Conservation (phyloP, 306 rosid genomes). For the Prosopis cineraria region DNA sequence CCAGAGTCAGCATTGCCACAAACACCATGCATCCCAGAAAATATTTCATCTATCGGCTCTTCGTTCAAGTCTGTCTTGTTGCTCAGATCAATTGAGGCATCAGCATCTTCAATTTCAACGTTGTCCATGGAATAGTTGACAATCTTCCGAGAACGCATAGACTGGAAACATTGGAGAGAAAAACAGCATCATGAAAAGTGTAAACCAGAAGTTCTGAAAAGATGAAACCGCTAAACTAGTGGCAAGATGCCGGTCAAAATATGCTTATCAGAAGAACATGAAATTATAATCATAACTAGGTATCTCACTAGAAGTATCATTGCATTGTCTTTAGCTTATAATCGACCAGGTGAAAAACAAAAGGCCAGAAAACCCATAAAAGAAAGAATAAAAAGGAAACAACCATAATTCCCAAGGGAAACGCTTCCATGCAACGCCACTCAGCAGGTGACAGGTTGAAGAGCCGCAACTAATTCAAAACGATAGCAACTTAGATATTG, state of each 20-base stretch:
- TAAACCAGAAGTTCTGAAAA: slow-evolving; percentile 29
- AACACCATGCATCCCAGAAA: slow-evolving; percentile 20
- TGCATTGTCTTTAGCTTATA: too few relatives aligned
- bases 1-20: slow-evolving; percentile 35
- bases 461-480: neutral
- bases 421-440: neutral
- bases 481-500: neutral
- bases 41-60: slow-evolving; percentile 36
- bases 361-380: neutral
- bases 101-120: slow-evolving; percentile 48
- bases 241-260: neutral
- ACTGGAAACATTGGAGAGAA: slow-evolving; percentile 44
- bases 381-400: neutral
- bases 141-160: slow-evolving; percentile 63
- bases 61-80: slow-evolving; percentile 34
- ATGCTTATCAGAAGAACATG: neutral
- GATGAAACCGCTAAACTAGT: neutral
- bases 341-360: too few relatives aligned
- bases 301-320: neutral
- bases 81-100: slow-evolving; percentile 39
- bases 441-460: neutral
- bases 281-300: neutral
- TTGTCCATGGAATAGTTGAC: slow-evolving; percentile 54
- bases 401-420: neutral
- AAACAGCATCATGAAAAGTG: neutral